Evolutionary conservation across 164 flowering plant species (phyloP), one percentile per base, ranked within the genome.

Genomic region (Tinospora cordifolia): DNA sequence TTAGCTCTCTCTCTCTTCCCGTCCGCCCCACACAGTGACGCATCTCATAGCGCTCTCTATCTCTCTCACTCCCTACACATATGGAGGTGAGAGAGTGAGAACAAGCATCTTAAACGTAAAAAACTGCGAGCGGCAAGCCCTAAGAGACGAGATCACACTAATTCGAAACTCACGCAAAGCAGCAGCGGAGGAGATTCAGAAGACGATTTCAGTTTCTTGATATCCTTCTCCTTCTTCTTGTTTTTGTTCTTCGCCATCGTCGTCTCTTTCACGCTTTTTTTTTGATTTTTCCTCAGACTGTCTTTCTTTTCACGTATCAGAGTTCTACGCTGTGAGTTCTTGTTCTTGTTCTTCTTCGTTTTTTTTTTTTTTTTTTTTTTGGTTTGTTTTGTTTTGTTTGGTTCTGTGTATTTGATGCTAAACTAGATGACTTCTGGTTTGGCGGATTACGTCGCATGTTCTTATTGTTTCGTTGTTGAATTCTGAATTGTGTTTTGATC

Each of bases 321-420:
- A 54, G 60, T 54, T 54, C 24, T 54, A 54, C n/a, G 21, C 60
- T 54, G 60, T 54, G 60, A 54, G 60, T 54, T 54, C 54, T 54
- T 9, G n/a, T n/a, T n/a, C n/a, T 51, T n/a, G 60, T 8, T 54
- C 21, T n/a, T 54, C 60, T 54, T n/a, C 9, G 21, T n/a, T 54
- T 54, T 19, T n/a, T 51, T 14, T 1, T 54, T 54, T 8, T 4
- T 6, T 47, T 47, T 15, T 19, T 47, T 47, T 47, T 19, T 46
- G 10, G 51, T 46, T 46, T 17, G 1, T 6, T 10, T 51, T 51
- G 59, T 51, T 51, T 7, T 51, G 17, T 5, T 17, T 17, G 51
- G 15, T 46, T 14, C 8, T 54, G 22, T n/a, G 60, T 9, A 54
- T 54, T 54, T 54, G n/a, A 54, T 19, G 60, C 14, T 3, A 54